These are phyloP conservation scores for Bondarzewia mesenterica DNA, from an alignment of 1,284 basidiomycete species.

Conservation along the genomic window DNA sequence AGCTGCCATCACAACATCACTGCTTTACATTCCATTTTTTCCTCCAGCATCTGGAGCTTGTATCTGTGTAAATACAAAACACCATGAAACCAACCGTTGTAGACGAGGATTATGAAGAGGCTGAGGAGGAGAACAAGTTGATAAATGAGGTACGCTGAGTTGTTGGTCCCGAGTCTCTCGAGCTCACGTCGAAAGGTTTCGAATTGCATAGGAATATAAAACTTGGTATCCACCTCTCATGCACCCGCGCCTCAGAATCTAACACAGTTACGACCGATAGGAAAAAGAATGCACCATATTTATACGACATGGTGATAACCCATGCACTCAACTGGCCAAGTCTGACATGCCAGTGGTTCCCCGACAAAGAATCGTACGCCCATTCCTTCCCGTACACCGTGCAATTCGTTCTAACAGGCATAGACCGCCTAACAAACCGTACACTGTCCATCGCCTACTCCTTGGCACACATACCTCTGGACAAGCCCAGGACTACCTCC, in stretches of 20 bases:
- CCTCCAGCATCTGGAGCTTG: too few species aligned
- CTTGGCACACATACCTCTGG: constrained; percentile 97
- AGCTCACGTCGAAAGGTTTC: constrained; percentile 1
- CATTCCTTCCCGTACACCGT: background rate
- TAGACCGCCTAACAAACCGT: constrained; percentile 83
- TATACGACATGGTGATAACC: constrained; percentile 96
- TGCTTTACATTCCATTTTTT: too few species aligned
- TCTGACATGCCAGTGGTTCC: constrained; percentile 98
- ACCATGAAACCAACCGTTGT: constrained; percentile 49
- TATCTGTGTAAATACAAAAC: too few species aligned
- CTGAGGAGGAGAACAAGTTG: constrained; percentile 84
- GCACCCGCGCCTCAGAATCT: too few species aligned
- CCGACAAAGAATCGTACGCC: constrained; percentile 87
- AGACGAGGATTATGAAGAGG: constrained; percentile 72
- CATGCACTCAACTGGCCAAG: constrained; percentile 98
- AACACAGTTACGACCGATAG: constrained; percentile 33
- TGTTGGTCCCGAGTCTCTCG: background rate
- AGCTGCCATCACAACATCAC: too few species aligned
- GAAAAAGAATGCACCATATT: constrained; percentile 97
- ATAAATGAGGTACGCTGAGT: constrained; percentile 72
- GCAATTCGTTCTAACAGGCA: background rate
- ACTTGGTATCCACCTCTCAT: constrained; percentile 45
- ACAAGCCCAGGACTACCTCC: constrained; percentile 91
- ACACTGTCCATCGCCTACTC: constrained; percentile 88
- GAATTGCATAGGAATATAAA: constrained; percentile 67